Base-by-base conservation (phyloP, 108 stramenopile genomes). In the Cyclostephanos invisitatus region DNA sequence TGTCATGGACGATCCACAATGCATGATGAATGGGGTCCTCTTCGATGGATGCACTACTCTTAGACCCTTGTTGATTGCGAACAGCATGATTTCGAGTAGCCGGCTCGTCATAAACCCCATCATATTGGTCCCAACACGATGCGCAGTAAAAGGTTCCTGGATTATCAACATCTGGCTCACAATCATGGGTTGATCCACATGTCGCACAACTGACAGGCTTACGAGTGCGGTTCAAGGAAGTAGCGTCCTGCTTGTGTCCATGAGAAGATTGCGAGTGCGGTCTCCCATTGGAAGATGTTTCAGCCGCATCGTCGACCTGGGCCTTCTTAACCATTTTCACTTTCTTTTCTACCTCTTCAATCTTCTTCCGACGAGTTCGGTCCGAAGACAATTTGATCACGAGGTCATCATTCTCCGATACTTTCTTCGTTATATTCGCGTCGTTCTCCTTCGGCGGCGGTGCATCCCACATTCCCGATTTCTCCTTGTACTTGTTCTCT, bases 1-100 rank as follows among this genome's bases (percentile, higher is more conserved):
- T 84, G 59, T 86, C 86, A 68, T 86, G 86, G 32, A 81, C 77
- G 59, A 86, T 76, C 83, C 83, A 86, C 29, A 86, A 58, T 29
- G 79, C 73, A 64, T 83, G 70, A 55, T 63, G 64, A 25, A 72
- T 62, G 12, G 40, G 67, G 42, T 72, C 50, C 8, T 73, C 59
- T 57, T 61, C 71, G 27, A 59, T 67, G 5, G 70, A 49, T 40
- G 57, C 15, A 59, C 36, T 28, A 40, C 55, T 59, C 58, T 59
- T 35, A 59, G 36, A 27, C 5, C 25, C 58, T 37, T 15, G 58
- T 59, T 59, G 58, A 38, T 7, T 37, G 36, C 37, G 36, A 59
- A 37, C 38, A 49, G 22, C 15, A 24, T 54, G 65, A 7, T 14
- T 42, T 25, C 20, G 51, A 32, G 28, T 21, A 17, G 35, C 60